phyloP scores from a whole-genome alignment of 768 basidiomycete genomes.

The Macrolepiota dolichaula region DNA sequence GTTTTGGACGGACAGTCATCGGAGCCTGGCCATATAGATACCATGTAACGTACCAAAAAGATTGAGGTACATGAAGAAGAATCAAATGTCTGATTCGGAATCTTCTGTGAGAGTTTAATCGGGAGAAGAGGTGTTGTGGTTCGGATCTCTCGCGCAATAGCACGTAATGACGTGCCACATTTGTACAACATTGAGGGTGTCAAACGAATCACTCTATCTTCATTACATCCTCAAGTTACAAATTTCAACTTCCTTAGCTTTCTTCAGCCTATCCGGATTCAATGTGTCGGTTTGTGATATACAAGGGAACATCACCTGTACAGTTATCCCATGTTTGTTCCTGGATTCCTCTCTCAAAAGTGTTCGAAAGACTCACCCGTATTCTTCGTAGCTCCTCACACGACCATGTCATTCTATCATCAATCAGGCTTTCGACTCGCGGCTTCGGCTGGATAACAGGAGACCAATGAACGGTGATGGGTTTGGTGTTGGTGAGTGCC shows the following conservation, averaged over 20 bases:
- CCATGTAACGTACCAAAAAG: neutral
- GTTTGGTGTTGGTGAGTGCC: slow-evolving; percentile 82
- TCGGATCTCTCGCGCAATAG: slow-evolving; percentile 28
- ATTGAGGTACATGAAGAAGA: neutral
- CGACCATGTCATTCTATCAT: slow-evolving; percentile 94
- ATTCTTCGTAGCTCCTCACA: slow-evolving; percentile 66
- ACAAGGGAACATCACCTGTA: slow-evolving; percentile 93
- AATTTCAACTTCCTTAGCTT: neutral
- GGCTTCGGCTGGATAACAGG: slow-evolving; percentile 76
- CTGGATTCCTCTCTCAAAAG: neutral
- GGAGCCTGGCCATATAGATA: neutral
- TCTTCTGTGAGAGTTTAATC: neutral
- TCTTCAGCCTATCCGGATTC: neutral
- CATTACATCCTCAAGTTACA: slow-evolving; percentile 7
- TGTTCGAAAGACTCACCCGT: neutral
- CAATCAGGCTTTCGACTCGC: slow-evolving; percentile 94
- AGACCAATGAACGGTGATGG: slow-evolving; percentile 95
- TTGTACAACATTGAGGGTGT: neutral
- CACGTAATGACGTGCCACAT: slow-evolving; percentile 24
- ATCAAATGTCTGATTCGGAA: neutral
- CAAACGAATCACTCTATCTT: slow-evolving; percentile 1
- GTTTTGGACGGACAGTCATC: neutral
- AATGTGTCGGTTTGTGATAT: slow-evolving; percentile 92
- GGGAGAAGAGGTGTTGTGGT: neutral
- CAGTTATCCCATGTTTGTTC: slow-evolving; percentile 77